These are phyloP conservation scores for Solanum okadae DNA, from an alignment of 257 asterid species.

Conservation along the genomic window DNA sequence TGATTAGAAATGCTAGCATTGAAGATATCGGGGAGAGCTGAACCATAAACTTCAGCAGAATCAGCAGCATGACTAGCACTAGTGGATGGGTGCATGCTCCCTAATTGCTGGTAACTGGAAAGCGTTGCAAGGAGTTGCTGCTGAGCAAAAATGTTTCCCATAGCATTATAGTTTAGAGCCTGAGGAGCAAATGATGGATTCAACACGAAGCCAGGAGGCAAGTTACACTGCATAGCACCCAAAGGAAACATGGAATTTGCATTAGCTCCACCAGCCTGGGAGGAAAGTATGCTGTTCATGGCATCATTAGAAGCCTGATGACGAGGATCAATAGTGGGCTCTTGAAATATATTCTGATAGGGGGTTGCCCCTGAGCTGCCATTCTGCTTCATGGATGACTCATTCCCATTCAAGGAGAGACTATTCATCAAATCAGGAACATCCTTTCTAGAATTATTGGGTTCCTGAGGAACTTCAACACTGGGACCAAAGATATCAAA, in stretches of 20 bases:
- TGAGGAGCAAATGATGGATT: constrained; percentile 65
- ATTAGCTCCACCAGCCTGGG: constrained; percentile 52
- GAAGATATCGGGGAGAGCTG: constrained; percentile 80
- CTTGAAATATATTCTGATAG: constrained; percentile 19
- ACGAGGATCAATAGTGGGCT: constrained; percentile 20
- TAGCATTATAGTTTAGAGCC: constrained; percentile 45
- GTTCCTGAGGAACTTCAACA: constrained; percentile 30
- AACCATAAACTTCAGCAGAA: constrained; percentile 33
- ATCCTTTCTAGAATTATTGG: constrained; percentile 25
- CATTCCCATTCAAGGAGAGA: constrained; percentile 43
- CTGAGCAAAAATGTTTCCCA: constrained; percentile 68
- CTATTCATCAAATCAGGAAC: constrained; percentile 49
- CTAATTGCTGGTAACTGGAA: constrained; percentile 82
- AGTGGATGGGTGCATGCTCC: constrained; percentile 39
- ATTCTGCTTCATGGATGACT: constrained; percentile 30
- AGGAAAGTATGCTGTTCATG: constrained; percentile 34
- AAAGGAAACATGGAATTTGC: constrained; percentile 47
- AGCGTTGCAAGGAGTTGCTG: constrained; percentile 82
- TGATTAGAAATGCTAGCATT: constrained; percentile 54
- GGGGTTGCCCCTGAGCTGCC: constrained; percentile 20
- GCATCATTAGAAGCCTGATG: constrained; percentile 24
- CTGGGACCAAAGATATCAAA: constrained; percentile 54
- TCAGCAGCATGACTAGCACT: constrained; percentile 33
- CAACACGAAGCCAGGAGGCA: constrained; percentile 57
- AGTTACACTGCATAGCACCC: constrained; percentile 54